Conservation (phyloP, 306 rosid species). For the Crotalaria pallida region DNA sequence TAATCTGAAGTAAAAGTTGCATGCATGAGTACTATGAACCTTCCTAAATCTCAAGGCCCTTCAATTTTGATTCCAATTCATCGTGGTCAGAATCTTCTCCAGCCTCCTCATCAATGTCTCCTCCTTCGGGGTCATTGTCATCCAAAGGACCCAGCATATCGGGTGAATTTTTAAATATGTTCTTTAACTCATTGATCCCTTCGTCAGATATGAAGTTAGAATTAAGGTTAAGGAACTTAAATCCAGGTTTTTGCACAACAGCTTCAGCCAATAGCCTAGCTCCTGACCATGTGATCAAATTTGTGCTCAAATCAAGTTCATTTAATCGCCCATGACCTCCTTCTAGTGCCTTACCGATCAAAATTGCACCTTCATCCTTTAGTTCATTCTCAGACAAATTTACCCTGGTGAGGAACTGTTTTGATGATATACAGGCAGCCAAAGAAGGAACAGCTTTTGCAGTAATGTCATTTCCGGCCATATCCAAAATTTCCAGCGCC, state of each 20-base stretch:
- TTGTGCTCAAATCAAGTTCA: conserved; percentile 74
- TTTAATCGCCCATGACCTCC: conserved; percentile 55
- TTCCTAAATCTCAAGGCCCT: conserved; percentile 59
- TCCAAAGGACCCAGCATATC: conserved; percentile 68
- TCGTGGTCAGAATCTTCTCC: conserved; percentile 52
- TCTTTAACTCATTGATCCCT: conserved; percentile 62
- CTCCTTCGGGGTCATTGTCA: conserved; percentile 86
- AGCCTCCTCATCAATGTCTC: conserved; percentile 50
- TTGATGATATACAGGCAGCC: conserved; percentile 60
- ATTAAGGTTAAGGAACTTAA: conserved; percentile 64
- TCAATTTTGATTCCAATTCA: conserved; percentile 68
- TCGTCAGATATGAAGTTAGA: conserved; percentile 73
- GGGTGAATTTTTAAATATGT: conserved; percentile 52
- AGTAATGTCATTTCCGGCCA: conserved; percentile 83
- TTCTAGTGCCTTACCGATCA: conserved; percentile 62
- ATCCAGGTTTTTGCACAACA: conserved; percentile 61
- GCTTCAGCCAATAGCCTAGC: conserved; percentile 75
- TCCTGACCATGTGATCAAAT: conserved; percentile 64
- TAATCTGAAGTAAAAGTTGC: conserved; percentile 17
- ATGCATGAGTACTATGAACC: conserved; percentile 28
- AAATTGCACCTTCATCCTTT: conserved; percentile 76
- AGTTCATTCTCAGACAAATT: conserved; percentile 77
- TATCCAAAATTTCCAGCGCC: conserved; percentile 63
- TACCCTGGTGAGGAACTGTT: conserved; percentile 59
- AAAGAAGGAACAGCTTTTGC: conserved; percentile 52